phyloP scores from a whole-genome alignment of 495 filamentous ascomycete genomes.

The Tetracladium marchalianum region DNA sequence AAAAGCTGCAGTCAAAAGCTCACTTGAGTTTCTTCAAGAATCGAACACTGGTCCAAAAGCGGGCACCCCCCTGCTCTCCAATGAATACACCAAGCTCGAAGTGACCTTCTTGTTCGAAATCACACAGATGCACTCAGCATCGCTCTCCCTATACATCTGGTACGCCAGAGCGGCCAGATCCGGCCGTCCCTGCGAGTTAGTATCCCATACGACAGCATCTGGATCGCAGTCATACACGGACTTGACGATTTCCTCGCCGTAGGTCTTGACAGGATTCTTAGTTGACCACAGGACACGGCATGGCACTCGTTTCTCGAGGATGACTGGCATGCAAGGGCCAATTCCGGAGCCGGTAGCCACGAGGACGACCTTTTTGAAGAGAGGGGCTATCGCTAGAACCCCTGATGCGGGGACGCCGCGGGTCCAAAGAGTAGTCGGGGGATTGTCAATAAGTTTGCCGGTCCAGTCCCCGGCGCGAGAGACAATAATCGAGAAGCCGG shows the following conservation, averaged over 20 bases:
- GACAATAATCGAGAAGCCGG: constrained; percentile 52
- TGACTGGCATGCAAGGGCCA: constrained; percentile 42
- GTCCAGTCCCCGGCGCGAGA: constrained; percentile 71
- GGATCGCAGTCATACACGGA: constrained; percentile 29
- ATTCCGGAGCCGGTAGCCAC: constrained; percentile 67
- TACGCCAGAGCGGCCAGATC: constrained; percentile 43
- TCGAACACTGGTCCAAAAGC: constrained; percentile 77
- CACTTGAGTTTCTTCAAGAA: no score
- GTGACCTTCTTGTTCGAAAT: constrained; percentile 63
- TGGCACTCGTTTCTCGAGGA: constrained; percentile 21
- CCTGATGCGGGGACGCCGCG: constrained; percentile 43
- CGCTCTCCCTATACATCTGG: constrained; percentile 41
- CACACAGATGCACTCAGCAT: constrained; percentile 62
- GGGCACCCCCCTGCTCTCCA: constrained; percentile 55
- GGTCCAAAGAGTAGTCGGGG: constrained; percentile 41
- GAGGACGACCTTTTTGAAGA: constrained; percentile 53
- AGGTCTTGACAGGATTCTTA: constrained; percentile 29
- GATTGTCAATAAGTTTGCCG: constrained; percentile 36
- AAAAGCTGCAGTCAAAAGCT: no score
- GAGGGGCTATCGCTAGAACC: constrained; percentile 50
- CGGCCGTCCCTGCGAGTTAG: constrained; percentile 24
- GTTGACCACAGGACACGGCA: constrained; percentile 37
- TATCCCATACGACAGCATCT: constrained; percentile 33
- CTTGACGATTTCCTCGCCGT: constrained; percentile 32
- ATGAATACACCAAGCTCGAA: constrained; percentile 48